Evolutionary conservation across 73 alveolate genomes (phyloP), one percentile per base, ranked within the genome.

Genomic region (Symbiodinium natans): DNA sequence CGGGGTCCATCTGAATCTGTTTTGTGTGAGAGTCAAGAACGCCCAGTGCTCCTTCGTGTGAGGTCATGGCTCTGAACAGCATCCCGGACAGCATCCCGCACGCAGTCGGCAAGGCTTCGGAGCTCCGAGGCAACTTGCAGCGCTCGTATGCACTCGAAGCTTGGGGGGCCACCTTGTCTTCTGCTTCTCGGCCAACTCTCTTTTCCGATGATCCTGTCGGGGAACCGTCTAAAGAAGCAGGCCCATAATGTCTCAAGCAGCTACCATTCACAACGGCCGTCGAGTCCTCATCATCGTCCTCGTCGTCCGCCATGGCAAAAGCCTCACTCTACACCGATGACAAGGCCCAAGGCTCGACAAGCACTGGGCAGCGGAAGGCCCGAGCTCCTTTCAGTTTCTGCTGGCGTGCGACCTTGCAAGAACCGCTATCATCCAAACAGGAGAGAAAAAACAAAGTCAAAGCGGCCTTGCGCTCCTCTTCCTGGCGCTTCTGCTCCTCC

Each of bases 291-390:
- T 90, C 97, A 54, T 90, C 97, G 36, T 90, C 88, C n/a, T 90
- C 97, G 39, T 89, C 96, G 52, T 90, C 97, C 3, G 97, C 97
- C 97, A 90, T 90, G 75, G 97, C 97, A 73, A 90, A 90, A 90
- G 97, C 97, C 97, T 90, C 80, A 63, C 34, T 10, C 71, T 5
- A n/a, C 71, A 52, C 31, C 31, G 71, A 23, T n/a, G n/a, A n/a
- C n/a, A n/a, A n/a, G n/a, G n/a, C n/a, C n/a, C n/a, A n/a, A n/a
- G n/a, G n/a, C n/a, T n/a, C n/a, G n/a, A n/a, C n/a, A n/a, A n/a
- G n/a, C n/a, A n/a, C n/a, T n/a, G n/a, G n/a, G n/a, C n/a, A n/a
- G n/a, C 59, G 59, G 0, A 15, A 63, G 54, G 33, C 38, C 48
- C 59, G 34, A 23, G 31, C 97, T 90, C 97, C 97, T 90, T 90